Conservation (phyloP, 2,329 filamentous ascomycete species). For the Gyromitra esculenta region DNA sequence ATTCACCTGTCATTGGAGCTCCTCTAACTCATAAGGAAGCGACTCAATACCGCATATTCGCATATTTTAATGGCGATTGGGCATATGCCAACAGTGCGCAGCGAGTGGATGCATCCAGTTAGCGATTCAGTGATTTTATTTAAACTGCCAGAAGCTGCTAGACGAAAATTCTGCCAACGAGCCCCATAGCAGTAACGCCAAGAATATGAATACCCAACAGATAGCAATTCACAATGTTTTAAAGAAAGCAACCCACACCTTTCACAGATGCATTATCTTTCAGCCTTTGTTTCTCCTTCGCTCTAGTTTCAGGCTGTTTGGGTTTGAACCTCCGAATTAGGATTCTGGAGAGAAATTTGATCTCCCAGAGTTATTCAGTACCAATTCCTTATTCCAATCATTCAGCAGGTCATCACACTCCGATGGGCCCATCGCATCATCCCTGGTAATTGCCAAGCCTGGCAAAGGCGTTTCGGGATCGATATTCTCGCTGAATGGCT, state of each 20-base stretch:
- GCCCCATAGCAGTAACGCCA: neutral
- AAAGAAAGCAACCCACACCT: neutral
- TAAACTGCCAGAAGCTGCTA: neutral
- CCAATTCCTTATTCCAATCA: slow-evolving; percentile 37
- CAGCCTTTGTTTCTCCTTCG: neutral
- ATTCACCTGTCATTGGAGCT: neutral
- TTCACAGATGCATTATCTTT: neutral
- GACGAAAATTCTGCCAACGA: neutral
- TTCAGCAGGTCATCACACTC: slow-evolving; percentile 36
- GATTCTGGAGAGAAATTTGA: neutral
- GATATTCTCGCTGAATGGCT: slow-evolving; percentile 3
- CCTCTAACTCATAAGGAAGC: neutral
- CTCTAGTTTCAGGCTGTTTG: neutral
- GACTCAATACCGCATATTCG: neutral
- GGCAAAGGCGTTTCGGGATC: neutral
- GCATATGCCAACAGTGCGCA: neutral
- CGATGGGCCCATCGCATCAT: neutral
- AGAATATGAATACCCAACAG: neutral
- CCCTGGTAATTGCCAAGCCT: slow-evolving; percentile 4
- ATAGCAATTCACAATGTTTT: neutral
- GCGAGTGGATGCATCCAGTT: neutral
- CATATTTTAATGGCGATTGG: neutral
- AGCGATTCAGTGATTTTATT: neutral
- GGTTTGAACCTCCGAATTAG: neutral
- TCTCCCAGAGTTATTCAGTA: neutral